Conservation (phyloP, 208 protist species). For the Angomonas desouzai region DNA sequence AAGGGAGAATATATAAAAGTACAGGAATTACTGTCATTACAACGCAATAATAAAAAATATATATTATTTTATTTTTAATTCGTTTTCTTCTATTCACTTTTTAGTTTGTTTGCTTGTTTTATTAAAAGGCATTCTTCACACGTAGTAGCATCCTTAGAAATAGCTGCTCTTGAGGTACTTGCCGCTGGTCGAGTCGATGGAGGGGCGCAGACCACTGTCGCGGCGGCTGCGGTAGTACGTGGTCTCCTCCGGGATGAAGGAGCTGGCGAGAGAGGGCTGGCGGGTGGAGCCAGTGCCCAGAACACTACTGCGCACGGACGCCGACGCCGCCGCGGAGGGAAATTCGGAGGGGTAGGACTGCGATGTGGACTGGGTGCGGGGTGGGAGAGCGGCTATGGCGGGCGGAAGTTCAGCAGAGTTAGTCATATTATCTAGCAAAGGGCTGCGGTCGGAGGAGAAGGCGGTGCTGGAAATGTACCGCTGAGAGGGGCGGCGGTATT, state of each 20-base stretch:
- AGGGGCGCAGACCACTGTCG: neutral
- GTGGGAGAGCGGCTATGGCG: no score
- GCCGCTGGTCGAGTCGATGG: neutral
- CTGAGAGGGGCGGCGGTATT: neutral
- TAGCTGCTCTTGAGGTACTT: conserved; percentile 3
- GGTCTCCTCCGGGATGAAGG: neutral
- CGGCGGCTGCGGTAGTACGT: neutral
- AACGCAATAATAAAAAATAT: neutral
- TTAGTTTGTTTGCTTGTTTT: conserved; percentile 1
- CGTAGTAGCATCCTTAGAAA: no score
- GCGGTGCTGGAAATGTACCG: neutral
- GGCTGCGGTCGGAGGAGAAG: neutral
- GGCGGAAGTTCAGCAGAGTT: no score
- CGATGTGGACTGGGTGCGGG: no score
- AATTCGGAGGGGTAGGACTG: neutral
- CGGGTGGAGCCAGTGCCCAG: neutral
- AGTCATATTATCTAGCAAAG: no score
- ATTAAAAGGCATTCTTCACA: neutral
- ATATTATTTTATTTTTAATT: neutral
- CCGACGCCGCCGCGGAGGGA: neutral
- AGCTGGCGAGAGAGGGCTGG: neutral
- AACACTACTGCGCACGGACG: neutral
- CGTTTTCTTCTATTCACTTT: neutral
- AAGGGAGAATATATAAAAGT: no score
- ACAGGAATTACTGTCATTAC: no score